These are phyloP conservation scores for Tricholoma matsutake DNA, from an alignment of 768 basidiomycete genomes.

Conservation along the genomic window DNA sequence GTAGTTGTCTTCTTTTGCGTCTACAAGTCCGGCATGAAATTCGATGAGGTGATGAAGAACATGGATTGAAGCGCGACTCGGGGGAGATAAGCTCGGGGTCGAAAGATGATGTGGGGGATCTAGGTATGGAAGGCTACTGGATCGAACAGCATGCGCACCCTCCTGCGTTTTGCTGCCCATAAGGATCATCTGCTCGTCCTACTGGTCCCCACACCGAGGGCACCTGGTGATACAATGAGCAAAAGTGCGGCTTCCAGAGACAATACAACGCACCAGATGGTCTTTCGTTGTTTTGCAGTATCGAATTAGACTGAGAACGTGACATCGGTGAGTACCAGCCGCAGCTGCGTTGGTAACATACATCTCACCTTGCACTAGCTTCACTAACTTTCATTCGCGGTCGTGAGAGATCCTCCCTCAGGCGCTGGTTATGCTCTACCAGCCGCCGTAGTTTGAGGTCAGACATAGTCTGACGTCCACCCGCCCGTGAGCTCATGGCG, in stretches of 20 bases:
- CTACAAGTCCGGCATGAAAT: slow-evolving; percentile 17
- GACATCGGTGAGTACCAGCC: slow-evolving; percentile 4
- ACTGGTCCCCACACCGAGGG: slow-evolving; percentile 97
- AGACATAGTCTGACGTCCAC: slow-evolving; percentile 87
- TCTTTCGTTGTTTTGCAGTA: slow-evolving; percentile 96
- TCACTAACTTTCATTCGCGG: slow-evolving; percentile 90
- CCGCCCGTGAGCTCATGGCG: slow-evolving; percentile 56
- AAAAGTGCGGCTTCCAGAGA: neutral
- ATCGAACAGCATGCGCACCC: slow-evolving; percentile 55
- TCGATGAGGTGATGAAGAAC: neutral
- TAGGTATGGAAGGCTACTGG: slow-evolving; percentile 38
- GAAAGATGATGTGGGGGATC: neutral
- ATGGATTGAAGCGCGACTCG: neutral
- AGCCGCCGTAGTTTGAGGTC: slow-evolving; percentile 95
- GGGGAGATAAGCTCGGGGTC: neutral
- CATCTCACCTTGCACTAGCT: slow-evolving; percentile 80
- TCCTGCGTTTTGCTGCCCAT: slow-evolving; percentile 62
- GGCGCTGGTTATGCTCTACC: slow-evolving; percentile 90
- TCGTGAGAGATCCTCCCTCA: slow-evolving; percentile 86
- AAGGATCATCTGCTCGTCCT: slow-evolving; percentile 90
- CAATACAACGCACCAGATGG: slow-evolving; percentile 41
- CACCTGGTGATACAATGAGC: slow-evolving; percentile 45
- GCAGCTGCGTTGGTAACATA: neutral
- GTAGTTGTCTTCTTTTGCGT: slow-evolving; percentile 10
- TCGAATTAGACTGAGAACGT: slow-evolving; percentile 71